Conservation (phyloP, 1,284 basidiomycete genomes). For the Cryptococcus sp. region DNA sequence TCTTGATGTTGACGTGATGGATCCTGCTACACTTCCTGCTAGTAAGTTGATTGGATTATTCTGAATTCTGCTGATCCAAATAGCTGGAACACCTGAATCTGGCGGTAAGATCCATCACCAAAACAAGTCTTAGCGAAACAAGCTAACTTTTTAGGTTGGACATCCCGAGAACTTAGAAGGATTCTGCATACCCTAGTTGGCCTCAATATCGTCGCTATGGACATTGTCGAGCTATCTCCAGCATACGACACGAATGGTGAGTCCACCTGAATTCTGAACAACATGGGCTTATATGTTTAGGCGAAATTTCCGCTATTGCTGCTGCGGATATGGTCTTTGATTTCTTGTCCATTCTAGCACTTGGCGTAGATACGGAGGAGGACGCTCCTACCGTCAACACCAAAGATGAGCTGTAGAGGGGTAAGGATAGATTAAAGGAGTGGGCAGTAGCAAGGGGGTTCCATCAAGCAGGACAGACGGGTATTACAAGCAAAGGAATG, state of each 20-base stretch:
- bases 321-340: slow-evolving; percentile 44
- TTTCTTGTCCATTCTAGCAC: slow-evolving; percentile 28
- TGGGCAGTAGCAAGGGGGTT: too few species aligned
- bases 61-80: background rate
- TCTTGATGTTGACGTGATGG: slow-evolving; percentile 44
- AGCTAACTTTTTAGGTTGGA: slow-evolving; percentile 34
- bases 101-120: slow-evolving; percentile 15
- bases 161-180: slow-evolving; percentile 45
- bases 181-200: slow-evolving; percentile 45
- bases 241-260: slow-evolving; percentile 43
- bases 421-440: too few species aligned
- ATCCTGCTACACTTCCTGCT: slow-evolving; percentile 39
- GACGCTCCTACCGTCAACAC: background rate
- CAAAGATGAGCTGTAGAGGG: slow-evolving; percentile 13
- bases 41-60: slow-evolving; percentile 22
- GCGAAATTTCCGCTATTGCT: slow-evolving; percentile 43
- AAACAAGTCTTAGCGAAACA: background rate
- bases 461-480: too few species aligned
- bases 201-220: slow-evolving; percentile 45
- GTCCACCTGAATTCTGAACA: slow-evolving; percentile 1
- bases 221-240: slow-evolving; percentile 42
- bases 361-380: slow-evolving; percentile 15
- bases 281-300: slow-evolving; percentile 8
- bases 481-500: background rate
- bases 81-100: slow-evolving; percentile 44